phyloP scores from a whole-genome alignment of 2,329 filamentous ascomycete species.

The Biscogniauxia sp. region DNA sequence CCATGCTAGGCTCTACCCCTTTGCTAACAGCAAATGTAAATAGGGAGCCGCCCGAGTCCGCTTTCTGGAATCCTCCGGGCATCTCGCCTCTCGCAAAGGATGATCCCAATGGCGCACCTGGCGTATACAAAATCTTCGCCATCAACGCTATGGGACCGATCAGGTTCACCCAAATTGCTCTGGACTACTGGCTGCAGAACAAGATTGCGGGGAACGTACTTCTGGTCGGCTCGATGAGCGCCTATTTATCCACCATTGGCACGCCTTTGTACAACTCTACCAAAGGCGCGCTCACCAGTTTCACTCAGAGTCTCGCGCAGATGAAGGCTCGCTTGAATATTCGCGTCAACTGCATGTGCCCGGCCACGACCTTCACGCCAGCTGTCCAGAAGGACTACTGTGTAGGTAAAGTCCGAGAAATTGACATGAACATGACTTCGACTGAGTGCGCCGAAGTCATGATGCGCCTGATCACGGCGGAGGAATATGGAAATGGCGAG shows the following conservation, averaged over 20 bases:
- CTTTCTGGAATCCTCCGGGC: conserved; percentile 24
- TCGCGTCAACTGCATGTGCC: conserved; percentile 12
- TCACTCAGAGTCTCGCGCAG: conserved; percentile 10
- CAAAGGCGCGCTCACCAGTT: conserved; percentile 28
- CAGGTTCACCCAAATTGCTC: conserved; percentile 24
- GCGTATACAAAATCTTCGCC: conserved; percentile 20
- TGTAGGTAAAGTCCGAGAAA: conserved; percentile 6
- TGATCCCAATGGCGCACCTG: conserved; percentile 13
- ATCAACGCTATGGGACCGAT: conserved; percentile 24
- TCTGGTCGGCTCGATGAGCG: conserved; percentile 28
- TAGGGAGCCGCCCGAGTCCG: conserved; percentile 21
- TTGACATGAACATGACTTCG: conserved; percentile 13
- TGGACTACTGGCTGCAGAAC: conserved; percentile 31
- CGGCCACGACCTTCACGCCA: conserved; percentile 10
- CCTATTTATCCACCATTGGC: conserved; percentile 28
- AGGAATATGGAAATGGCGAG: conserved; percentile 8
- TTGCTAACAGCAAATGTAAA: background rate
- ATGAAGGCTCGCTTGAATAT: conserved; percentile 8
- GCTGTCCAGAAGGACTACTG: conserved; percentile 11
- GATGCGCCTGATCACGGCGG: conserved; percentile 9
- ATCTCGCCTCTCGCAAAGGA: conserved; percentile 17
- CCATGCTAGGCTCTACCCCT: too few species aligned
- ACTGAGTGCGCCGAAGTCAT: conserved; percentile 11
- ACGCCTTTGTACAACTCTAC: conserved; percentile 32
- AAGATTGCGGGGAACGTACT: conserved; percentile 26